Base-by-base conservation (phyloP, 2,329 filamentous ascomycete species). In the Penicillium capsulatum region DNA sequence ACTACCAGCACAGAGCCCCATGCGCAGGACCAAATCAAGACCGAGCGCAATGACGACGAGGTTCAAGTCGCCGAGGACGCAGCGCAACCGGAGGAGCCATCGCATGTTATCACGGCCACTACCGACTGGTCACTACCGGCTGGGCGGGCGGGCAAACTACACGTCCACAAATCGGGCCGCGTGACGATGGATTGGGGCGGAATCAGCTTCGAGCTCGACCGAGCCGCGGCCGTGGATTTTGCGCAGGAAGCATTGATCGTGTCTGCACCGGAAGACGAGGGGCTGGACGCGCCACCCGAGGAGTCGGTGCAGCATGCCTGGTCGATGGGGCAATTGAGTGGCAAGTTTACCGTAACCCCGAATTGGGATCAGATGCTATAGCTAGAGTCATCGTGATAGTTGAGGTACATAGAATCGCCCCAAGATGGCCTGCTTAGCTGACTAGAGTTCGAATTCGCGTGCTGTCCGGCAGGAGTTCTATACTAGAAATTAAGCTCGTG, bases 131-230 rank as follows among this genome's bases (percentile, higher is more conserved):
- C 66, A 17, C 64, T 77, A 3, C 71, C 73, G 2, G 66, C 72
- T 0, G 80, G 80, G 2, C 61, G 68, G 4, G 78, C 78, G 5
- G 80, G 80, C 35, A 81, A 81, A 53, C 57, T 84, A 17, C 71
- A 77, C 22, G 72, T 83, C 3, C 78, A 81, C 57, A 67, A 72
- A 31, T 82, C 79, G 3, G 80, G 80, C 4, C 73, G 73, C 31
- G 76, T 80, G 22, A 78, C 75, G 8, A 63, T 83, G 47, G 70
- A 79, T 51, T 84, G 80, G 79, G 80, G 79, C 31, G 77, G 77
- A 9, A 76, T 77, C 30, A 73, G 69, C 47, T 71, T 81, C 53
- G 73, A 77, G 42, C 61, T 83, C 13, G 71, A 71, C 39, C 73
- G 77, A 40, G 80, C 77, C 0, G 72, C 73, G 9, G 69, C 73